A percentile compares a stretch with the other conserved stretches of the same genome.
Evolutionary conservation across 2,329 filamentous ascomycete genomes (phyloP).

Genomic region (Microcyclospora tardicrescens): DNA sequence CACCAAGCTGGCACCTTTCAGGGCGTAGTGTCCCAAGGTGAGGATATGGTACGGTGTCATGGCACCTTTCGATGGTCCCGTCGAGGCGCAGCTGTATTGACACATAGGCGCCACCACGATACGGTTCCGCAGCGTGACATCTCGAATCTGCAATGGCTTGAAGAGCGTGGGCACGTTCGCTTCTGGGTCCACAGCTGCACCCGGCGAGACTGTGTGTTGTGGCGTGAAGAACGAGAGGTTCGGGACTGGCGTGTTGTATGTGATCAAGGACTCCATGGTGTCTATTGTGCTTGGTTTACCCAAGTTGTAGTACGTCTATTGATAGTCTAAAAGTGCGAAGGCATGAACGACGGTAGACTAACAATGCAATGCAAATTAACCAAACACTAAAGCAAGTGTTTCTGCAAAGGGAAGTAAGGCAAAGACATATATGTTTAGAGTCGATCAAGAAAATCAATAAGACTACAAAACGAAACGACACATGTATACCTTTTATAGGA

Average conservation of each 20-base stretch:
- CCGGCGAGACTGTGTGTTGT: constrained; percentile 30
- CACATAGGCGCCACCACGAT: constrained; percentile 52
- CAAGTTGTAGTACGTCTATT: too few species aligned
- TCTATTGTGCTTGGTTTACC: too few species aligned
- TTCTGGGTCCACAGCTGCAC: constrained; percentile 32
- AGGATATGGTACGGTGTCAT: constrained; percentile 70
- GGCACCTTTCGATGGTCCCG: constrained; percentile 42
- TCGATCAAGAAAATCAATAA: too few species aligned
- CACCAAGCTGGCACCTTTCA: constrained; percentile 59
- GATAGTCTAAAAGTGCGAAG: too few species aligned
- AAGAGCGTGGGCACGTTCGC: constrained; percentile 45
- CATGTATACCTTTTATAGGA: too few species aligned
- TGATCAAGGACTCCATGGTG: constrained; percentile 1
- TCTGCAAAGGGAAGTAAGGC: too few species aligned
- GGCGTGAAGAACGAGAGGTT: constrained; percentile 37
- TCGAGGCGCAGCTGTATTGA: constrained; percentile 52
- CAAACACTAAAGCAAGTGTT: too few species aligned
- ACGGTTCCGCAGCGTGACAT: constrained; percentile 49
- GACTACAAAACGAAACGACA: too few species aligned
- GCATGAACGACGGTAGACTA: too few species aligned
- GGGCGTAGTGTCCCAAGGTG: constrained; percentile 65
- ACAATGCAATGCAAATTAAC: too few species aligned
- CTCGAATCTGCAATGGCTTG: constrained; percentile 42
- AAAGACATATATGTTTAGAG: too few species aligned
- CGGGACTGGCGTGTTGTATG: constrained; percentile 28